Percentiles rank a stretch among this genome's conserved stretches.
Evolutionary conservation across 2,329 filamentous ascomycete species (phyloP).

Genomic region (Seiridium cupressi): DNA sequence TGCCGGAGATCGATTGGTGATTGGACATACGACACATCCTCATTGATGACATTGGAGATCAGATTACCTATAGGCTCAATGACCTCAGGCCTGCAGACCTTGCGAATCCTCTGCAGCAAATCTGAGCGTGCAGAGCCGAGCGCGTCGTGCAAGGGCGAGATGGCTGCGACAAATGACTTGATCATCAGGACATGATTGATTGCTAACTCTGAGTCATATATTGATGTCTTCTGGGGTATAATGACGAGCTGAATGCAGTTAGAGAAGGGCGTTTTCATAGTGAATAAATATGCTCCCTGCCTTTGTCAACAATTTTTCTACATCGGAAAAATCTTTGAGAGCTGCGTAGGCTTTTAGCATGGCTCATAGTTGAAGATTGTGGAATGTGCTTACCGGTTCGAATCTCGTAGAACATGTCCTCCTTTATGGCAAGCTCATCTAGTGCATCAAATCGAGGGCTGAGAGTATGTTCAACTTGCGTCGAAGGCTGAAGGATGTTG

Average conservation of each 20-base stretch:
- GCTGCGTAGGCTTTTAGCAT: constrained; percentile 39
- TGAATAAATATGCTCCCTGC: constrained; percentile 36
- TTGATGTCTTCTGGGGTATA: constrained; percentile 63
- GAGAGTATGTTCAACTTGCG: constrained; percentile 63
- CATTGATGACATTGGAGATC: constrained; percentile 72
- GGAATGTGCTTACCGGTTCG: constrained; percentile 51
- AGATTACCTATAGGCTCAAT: constrained; percentile 59
- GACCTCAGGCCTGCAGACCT: constrained; percentile 65
- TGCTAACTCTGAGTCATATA: constrained; percentile 72
- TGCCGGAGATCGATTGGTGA: constrained; percentile 83
- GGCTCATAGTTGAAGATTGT: too few species aligned
- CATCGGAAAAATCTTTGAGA: constrained; percentile 73
- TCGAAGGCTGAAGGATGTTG: constrained; percentile 87
- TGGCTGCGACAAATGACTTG: constrained; percentile 73
- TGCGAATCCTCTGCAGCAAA: constrained; percentile 66
- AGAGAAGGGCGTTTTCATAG: constrained; percentile 8
- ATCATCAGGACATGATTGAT: constrained; percentile 86
- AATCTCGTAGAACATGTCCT: constrained; percentile 79
- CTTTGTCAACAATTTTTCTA: constrained; percentile 75
- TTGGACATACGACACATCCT: constrained; percentile 75
- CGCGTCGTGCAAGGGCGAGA: constrained; percentile 66
- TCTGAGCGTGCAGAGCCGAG: constrained; percentile 62
- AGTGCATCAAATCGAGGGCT: constrained; percentile 76
- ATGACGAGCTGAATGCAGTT: constrained; percentile 63
- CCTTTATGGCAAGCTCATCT: constrained; percentile 75